Evolutionary conservation across 2,329 filamentous ascomycete species (phyloP).

Genomic region (Diaporthe aspalathi): DNA sequence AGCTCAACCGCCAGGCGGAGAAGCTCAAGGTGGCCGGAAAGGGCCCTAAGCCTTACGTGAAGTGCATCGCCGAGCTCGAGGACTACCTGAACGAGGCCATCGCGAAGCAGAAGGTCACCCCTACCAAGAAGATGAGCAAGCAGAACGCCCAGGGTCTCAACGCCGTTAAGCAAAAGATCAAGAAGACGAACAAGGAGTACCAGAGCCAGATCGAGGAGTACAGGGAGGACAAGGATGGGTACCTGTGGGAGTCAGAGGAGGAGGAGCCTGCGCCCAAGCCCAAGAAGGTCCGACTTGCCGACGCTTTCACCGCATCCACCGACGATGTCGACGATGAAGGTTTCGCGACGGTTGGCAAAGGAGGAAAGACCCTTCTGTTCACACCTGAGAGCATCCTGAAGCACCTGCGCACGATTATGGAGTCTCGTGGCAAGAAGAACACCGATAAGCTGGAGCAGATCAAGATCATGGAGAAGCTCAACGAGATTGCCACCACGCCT

Average conservation of each 20-base stretch:
- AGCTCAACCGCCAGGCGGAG: slow-evolving; percentile 85
- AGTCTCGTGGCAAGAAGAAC: slow-evolving; percentile 98
- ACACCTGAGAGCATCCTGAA: slow-evolving; percentile 99
- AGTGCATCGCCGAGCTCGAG: slow-evolving; percentile 92
- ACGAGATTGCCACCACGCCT: slow-evolving; percentile 87
- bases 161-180: slow-evolving; percentile 96
- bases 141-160: slow-evolving; percentile 94
- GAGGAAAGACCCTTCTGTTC: slow-evolving; percentile 89
- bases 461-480: slow-evolving; percentile 94
- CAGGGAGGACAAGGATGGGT: slow-evolving; percentile 84
- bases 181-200: slow-evolving; percentile 98
- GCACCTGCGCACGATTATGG: slow-evolving; percentile 90
- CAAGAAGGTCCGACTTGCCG: slow-evolving; percentile 62
- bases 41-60: slow-evolving; percentile 91
- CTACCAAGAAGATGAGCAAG: slow-evolving; percentile 99
- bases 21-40: slow-evolving; percentile 83
- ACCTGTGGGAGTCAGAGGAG: slow-evolving; percentile 82
- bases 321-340: slow-evolving; percentile 80
- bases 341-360: slow-evolving; percentile 88
- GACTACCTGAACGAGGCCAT: slow-evolving; percentile 94
- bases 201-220: slow-evolving; percentile 88
- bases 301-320: slow-evolving; percentile 58
- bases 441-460: slow-evolving; percentile 96
- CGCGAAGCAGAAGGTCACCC: slow-evolving; percentile 93
- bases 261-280: slow-evolving; percentile 70